Evolutionary conservation across 2,329 filamentous ascomycete species (phyloP), one percentile per base, ranked within the genome.

Genomic region (Tolypocladium album): DNA sequence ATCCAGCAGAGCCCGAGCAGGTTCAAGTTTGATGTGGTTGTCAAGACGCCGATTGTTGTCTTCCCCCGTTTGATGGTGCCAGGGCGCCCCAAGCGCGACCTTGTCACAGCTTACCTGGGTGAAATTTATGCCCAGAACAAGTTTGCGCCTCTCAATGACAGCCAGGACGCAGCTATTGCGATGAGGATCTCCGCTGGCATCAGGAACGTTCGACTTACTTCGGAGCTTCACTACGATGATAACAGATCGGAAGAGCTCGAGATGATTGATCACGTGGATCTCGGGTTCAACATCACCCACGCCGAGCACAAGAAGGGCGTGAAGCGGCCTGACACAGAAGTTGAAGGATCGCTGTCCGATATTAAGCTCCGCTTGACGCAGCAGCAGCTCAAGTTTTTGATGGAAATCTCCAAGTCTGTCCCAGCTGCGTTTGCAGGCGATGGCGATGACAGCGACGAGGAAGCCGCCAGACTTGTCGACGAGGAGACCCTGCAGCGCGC

Each of bases 61-160:
- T 99, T 99, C 73, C 94, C 95, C 1, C 82, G 91, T 36, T 82
- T 88, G 62, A 85, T 94, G 61, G 78, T 85, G 7, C 86, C 87
- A 12, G 88, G 88, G 9, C 83, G 81, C 43, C 81, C 87, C 3
- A 83, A 86, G 62, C 84, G 90, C 59, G 94, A 99, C 71, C 81
- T 92, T 8, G 78, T 99, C 60, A 97, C 92, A 0, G 94, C 93
- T 0, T 95, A 97, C 68, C 78, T 99, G 3, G 94, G 94, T 75
- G 95, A 99, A 71, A 97, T 99, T 31, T 99, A 97, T 70, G 92
- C 90, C 0, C 92, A 92, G 73, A 99, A 99, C 72, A 89, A 88
- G 64, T 99, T 99, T 69, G 84, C 88, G 0, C 88, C 90, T 0
- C 76, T 97, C 4, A 89, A 95, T 63, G 91, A 96, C 61, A 86